Percentiles rank a stretch among this genome's conserved stretches.
Evolutionary conservation across 2,329 filamentous ascomycete genomes (phyloP).

Genomic region (Chaetomium globosum): DNA sequence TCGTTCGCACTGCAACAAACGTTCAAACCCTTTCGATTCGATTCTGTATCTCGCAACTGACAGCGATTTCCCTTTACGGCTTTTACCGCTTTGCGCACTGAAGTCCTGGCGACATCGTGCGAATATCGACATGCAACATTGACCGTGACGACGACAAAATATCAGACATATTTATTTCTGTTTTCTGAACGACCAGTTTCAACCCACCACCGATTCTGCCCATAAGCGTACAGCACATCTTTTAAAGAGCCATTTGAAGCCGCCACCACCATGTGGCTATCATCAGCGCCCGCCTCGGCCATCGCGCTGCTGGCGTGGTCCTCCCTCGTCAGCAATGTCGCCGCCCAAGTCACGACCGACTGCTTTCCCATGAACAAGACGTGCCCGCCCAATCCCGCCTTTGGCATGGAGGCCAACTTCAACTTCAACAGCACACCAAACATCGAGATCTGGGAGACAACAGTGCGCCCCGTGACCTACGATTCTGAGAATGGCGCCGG

Average conservation of each 20-base stretch:
- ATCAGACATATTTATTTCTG: not conserved
- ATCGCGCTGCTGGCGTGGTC: constrained; percentile 46
- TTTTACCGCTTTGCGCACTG: constrained; percentile 18
- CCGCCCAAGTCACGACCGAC: constrained; percentile 73
- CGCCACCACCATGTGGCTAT: constrained; percentile 35
- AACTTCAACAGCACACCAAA: constrained; percentile 66
- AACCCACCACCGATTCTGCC: not conserved
- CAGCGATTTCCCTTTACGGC: constrained; percentile 5
- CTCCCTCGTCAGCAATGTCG: constrained; percentile 48
- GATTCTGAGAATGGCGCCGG: constrained; percentile 63
- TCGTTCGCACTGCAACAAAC: not conserved
- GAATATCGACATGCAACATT: constrained; percentile 25
- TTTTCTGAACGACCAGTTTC: not conserved
- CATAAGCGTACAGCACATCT: not conserved
- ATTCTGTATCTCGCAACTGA: not conserved
- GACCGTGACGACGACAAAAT: constrained; percentile 16
- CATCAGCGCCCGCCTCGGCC: constrained; percentile 40
- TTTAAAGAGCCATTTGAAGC: not conserved
- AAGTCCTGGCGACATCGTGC: constrained; percentile 26
- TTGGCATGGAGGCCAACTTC: constrained; percentile 65
- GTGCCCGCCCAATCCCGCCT: constrained; percentile 71
- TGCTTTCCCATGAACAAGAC: constrained; percentile 68
- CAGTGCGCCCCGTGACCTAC: constrained; percentile 66
- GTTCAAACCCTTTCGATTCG: not conserved
- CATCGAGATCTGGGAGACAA: constrained; percentile 67